Evolutionary conservation across 2,329 filamentous ascomycete species (phyloP).

Genomic region (Pezicula neosporulosa): DNA sequence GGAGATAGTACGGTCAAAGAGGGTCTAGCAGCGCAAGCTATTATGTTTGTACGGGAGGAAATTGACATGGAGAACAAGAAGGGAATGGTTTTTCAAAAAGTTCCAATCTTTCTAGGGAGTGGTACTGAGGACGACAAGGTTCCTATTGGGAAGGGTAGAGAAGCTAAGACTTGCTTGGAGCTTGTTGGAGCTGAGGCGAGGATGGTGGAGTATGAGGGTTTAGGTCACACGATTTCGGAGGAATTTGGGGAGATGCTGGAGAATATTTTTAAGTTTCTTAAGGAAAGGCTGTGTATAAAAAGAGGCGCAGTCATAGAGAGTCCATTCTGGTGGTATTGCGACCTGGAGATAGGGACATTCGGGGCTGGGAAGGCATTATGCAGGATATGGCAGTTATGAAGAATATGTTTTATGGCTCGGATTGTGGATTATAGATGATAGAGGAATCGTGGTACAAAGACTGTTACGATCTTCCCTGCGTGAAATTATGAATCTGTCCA

Average conservation of each 20-base stretch:
- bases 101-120: constrained; percentile 44
- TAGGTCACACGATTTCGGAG: constrained; percentile 44
- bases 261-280: constrained; percentile 33
- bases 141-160: constrained; percentile 30
- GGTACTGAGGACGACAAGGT: constrained; percentile 40
- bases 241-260: constrained; percentile 39
- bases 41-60: constrained; percentile 14
- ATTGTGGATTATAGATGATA: no score
- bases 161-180: constrained; percentile 30
- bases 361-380: no score
- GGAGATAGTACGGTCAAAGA: not conserved
- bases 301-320: not conserved
- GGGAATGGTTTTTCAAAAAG: constrained; percentile 12
- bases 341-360: no score
- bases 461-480: no score
- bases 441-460: no score
- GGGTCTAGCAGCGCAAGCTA: constrained; percentile 1
- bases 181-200: constrained; percentile 31
- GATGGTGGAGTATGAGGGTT: constrained; percentile 35
- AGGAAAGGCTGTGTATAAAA: constrained; percentile 5
- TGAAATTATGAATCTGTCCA: no score
- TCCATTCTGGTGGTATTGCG: no score
- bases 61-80: constrained; percentile 23
- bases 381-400: no score
- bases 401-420: no score